Evolutionary conservation across 2,329 filamentous ascomycete genomes (phyloP), one percentile per base, ranked within the genome.

Genomic region (Arthrocladium fulminans): DNA sequence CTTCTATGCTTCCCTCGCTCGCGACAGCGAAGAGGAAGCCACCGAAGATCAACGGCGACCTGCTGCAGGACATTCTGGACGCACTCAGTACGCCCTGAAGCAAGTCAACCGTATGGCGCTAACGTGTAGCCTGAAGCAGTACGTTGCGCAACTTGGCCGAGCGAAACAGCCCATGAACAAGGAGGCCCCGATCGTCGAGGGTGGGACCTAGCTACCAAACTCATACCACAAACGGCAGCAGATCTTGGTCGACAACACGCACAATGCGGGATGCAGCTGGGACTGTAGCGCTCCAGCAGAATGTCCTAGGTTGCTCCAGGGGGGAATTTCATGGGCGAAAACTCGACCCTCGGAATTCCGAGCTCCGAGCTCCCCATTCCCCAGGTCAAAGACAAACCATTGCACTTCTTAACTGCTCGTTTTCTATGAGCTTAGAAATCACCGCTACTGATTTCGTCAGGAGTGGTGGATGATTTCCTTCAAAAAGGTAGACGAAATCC

Each of bases 201-300:
- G 62, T 2, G 44, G 45, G 2, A 60, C 63, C 10, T 54, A 60
- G 25, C 67, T 67, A 3, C 65, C 67, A 2, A 77, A 73, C 59
- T 77, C 76, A 57, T 77, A 77, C 57, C 75, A 75, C 55, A 57
- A 62, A 29, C 73, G 76, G 56, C 69, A 77, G 54, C 61, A 66
- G 20, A 67, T 73, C 47, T 60, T 76, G 2, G 52, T 56, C 15
- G 56, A 66, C 0, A 61, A 58, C 13, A 61, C 61, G 22, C 51
- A 56, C 3, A 48, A 61, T 10, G 23, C 32, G 13, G 59, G 60
- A 12, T 69, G 64, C 60, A 63, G 67, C 10, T 73, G 67, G 69
- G n/a, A 58, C 66, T 2, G 65, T 66, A 22, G 73, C 70, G 0
- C 67, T 68, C 30, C 69, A 70, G 1, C 64, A 72, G 45, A 70